Base-by-base conservation (phyloP, 2,329 filamentous ascomycete genomes). In the Camillea tinctor region DNA sequence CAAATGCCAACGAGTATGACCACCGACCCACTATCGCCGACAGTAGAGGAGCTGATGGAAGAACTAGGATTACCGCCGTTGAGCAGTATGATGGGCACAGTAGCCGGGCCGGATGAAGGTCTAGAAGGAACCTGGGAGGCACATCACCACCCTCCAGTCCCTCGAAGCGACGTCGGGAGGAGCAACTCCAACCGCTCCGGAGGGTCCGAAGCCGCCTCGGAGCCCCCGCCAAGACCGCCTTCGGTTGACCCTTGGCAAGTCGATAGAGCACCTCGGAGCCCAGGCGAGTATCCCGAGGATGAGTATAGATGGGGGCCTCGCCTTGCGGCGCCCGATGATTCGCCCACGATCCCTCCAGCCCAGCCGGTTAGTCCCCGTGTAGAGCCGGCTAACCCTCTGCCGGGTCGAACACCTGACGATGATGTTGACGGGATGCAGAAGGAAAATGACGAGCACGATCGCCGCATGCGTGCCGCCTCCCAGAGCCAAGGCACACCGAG, bases 231-330 rank as follows among this genome's bases (percentile, higher is more conserved):
- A 44, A 68, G 66, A 50, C 78, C 77, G 2, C 77, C 79, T 9
- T 77, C 76, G 6, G 61, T 72, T 11, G 77, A 80, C 56, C 79
- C 79, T 6, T 81, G 79, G 79, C 75, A 80, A 59, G 66, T 75
- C 40, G 68, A 68, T 69, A 71, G 56, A 60, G 59, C 56, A 66
- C 70, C 66, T 49, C 52, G 57, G 44, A 66, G 58, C 57, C 66
- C 62, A 48, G 59, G 58, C 50, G 60, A 62, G 48, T 58, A 64
- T 21, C 40, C 56, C 57, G 56, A 60, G 36, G 67, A 69, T 23
- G 68, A 58, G 22, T 60, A 65, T 52, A 54, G 55, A 50, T 65
- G 58, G 44, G 69, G 70, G 55, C 67, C 64, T 56, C 68, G 64
- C 11, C 63, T 62, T 52, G 64, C 62, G 11, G 64, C 68, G 19